Conservation (phyloP, 257 asterid genomes). For the Solanum tacnaense region DNA sequence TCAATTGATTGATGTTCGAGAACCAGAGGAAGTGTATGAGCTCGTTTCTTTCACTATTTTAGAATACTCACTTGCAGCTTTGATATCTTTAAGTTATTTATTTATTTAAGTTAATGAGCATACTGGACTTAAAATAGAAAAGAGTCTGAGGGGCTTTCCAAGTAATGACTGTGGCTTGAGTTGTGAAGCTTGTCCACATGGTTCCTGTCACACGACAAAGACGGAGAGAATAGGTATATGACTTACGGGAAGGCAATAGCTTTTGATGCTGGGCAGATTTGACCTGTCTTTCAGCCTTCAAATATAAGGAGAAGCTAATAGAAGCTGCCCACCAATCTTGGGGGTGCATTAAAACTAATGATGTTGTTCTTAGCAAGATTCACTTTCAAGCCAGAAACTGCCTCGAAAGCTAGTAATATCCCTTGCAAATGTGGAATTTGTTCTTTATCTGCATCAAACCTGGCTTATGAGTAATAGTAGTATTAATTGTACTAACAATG, state of each 20-base stretch:
- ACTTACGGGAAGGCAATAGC: background rate
- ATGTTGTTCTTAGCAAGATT: background rate
- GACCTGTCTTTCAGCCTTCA: background rate
- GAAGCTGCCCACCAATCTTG: background rate
- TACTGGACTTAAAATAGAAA: background rate
- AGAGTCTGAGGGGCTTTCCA: background rate
- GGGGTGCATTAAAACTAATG: background rate
- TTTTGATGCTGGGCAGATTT: background rate
- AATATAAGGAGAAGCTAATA: background rate
- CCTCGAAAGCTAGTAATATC: background rate
- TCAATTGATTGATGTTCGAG: conserved; percentile 92
- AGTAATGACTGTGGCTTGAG: background rate
- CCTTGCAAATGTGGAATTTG: background rate
- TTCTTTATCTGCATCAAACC: background rate
- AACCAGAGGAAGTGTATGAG: conserved; percentile 96
- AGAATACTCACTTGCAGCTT: background rate
- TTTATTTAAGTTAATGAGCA: background rate
- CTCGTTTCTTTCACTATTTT: background rate
- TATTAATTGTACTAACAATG: background rate
- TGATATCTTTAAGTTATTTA: background rate
- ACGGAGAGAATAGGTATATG: background rate
- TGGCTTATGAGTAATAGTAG: background rate
- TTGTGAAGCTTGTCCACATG: background rate
- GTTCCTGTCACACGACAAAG: background rate
- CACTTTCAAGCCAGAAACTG: background rate